Evolutionary conservation across 1,284 basidiomycete species (phyloP), one percentile per base, ranked within the genome.

Genomic region (Pyrrhoderma noxium): DNA sequence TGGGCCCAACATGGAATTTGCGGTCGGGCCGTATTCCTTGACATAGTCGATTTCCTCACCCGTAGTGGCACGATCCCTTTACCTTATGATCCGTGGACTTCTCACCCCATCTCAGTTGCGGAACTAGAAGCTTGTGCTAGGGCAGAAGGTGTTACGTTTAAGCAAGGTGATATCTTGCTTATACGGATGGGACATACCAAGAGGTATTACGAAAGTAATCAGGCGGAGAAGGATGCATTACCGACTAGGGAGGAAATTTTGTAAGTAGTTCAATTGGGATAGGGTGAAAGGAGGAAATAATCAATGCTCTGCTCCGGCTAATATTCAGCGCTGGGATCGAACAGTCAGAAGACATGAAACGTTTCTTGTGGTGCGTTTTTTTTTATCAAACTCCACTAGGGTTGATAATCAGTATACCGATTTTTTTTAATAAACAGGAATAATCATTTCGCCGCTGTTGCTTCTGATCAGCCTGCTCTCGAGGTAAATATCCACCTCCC

Each of bases 1-100:
- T 85, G 81, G 79, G 81, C 85, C 0, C 71, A 77, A 25, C 85
- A 87, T 57, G 85, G 85, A 0, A 87, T 86, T 49, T 82, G 79
- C 49, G 82, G 84, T 0, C 74, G 85, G 2, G 85, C 80, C 16
- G 80, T 87, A 36, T 64, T 87, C 14, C 69, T 87, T 27, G 85
- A 87, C 62, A 65, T 86, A 11, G 79, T 84, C 42, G 63, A 68
- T 13, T 77, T 74, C 63, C 73, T 73, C 53, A 76, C 73, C 1
- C 67, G 68, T 9, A 64, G 67, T 13, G 73, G 72, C 0, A 63
- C 58, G 1, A 31, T 31, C 11, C 40, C 58, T 2, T 64, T 83
- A 2, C 76, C 79, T 0, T 85, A 82, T 58, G 79, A 88, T 61
- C 85, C 85, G 0, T 80, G 79, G 75, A 71, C 74, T 2, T 70